phyloP scores from a whole-genome alignment of 148 eudicot genomes.

The Tetragonia tetragonoides region DNA sequence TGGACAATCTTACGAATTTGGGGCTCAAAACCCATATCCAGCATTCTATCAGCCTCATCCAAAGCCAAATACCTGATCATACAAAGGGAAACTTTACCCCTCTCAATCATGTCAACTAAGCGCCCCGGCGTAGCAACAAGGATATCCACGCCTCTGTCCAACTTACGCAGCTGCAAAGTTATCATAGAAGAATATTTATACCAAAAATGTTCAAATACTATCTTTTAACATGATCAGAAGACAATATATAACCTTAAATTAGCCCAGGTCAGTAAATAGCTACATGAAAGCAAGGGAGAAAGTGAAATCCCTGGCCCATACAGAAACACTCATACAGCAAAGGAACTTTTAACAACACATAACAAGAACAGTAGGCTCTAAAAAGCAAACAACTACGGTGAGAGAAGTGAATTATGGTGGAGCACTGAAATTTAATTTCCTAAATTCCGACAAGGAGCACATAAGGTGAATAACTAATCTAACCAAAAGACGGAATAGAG shows the following conservation, averaged over 20 bases:
- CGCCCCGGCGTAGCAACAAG: slow-evolving; percentile 94
- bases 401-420: neutral
- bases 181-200: neutral
- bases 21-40: slow-evolving; percentile 96
- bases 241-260: too few species aligned
- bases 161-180: slow-evolving; percentile 46
- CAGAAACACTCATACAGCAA: neutral
- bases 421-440: neutral
- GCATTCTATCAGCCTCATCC: slow-evolving; percentile 94
- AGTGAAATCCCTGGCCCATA: neutral
- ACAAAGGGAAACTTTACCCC: slow-evolving; percentile 57
- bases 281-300: too few species aligned
- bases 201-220: too few species aligned
- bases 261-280: neutral
- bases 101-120: slow-evolving; percentile 76
- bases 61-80: slow-evolving; percentile 65
- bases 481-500: too few species aligned
- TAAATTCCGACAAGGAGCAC: too few species aligned
- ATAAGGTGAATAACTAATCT: too few species aligned
- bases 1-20: slow-evolving; percentile 81
- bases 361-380: neutral
- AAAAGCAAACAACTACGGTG: too few species aligned
- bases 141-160: slow-evolving; percentile 83
- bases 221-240: too few species aligned
- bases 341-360: neutral